phyloP scores from a whole-genome alignment of 805 yeast species.

The Pachysolen tannophilus region DNA sequence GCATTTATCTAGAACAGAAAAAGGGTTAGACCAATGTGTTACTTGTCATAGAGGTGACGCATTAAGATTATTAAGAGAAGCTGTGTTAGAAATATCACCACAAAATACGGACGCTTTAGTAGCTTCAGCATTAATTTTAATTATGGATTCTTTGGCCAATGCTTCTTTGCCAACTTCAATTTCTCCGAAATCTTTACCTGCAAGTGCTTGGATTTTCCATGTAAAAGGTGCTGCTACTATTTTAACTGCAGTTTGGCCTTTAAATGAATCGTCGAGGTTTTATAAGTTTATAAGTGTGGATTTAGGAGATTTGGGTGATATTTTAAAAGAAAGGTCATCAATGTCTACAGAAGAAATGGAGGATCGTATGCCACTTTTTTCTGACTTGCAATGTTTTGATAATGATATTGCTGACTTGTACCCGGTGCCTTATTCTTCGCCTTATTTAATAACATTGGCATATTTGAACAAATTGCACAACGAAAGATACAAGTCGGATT shows the following conservation, averaged over 20 bases:
- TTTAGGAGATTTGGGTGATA: conserved; percentile 80
- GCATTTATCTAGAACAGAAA: conserved; percentile 71
- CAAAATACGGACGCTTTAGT: conserved; percentile 91
- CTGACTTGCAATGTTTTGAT: conserved; percentile 76
- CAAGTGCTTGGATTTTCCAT: conserved; percentile 95
- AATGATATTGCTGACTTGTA: conserved; percentile 76
- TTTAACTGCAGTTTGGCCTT: conserved; percentile 92
- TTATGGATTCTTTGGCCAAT: conserved; percentile 91
- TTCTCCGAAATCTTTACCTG: conserved; percentile 63
- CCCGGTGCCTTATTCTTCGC: conserved; percentile 78
- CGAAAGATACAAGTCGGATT: conserved; percentile 79
- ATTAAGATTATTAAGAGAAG: conserved; percentile 68
- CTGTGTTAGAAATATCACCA: conserved; percentile 73
- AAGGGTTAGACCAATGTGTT: conserved; percentile 72
- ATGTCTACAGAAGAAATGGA: conserved; percentile 4
- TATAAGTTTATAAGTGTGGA: conserved; percentile 76
- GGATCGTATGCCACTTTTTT: conserved; percentile 24
- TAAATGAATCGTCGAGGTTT: conserved; percentile 60
- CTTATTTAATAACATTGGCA: conserved; percentile 81
- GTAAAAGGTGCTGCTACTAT: conserved; percentile 97
- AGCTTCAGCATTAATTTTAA: conserved; percentile 81
- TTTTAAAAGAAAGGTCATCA: conserved; percentile 29
- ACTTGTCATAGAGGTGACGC: conserved; percentile 88
- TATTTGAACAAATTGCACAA: conserved; percentile 76
- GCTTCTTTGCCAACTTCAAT: conserved; percentile 55